Conservation (phyloP, 495 filamentous ascomycete genomes). For the Hypomontagnella submonticulosa region DNA sequence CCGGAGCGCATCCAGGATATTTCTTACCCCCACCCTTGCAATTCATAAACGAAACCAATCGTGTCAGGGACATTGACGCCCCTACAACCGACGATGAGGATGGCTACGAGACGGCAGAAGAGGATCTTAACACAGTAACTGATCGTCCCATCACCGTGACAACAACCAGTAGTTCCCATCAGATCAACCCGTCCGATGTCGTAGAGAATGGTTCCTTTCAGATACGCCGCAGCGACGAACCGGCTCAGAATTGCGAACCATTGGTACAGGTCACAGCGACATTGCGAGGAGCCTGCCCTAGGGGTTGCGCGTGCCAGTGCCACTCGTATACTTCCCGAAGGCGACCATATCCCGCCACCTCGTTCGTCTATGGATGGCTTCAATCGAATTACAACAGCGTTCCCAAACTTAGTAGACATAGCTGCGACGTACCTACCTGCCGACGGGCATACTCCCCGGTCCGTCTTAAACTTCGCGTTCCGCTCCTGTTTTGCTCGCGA, state of each 20-base stretch:
- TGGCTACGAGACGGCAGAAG: too few species aligned
- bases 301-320: slow-evolving; percentile 24
- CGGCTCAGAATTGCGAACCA: not conserved
- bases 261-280: slow-evolving; percentile 19
- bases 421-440: slow-evolving; percentile 20
- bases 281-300: slow-evolving; percentile 11
- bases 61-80: not conserved
- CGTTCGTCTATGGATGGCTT: slow-evolving; percentile 21
- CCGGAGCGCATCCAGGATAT: not conserved
- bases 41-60: not conserved
- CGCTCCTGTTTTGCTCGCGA: slow-evolving; percentile 24
- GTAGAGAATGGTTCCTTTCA: not conserved
- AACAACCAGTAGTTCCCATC: not conserved
- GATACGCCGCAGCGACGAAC: not conserved
- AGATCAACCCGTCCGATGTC: not conserved
- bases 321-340: slow-evolving; percentile 21
- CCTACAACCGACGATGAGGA: not conserved
- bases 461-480: slow-evolving; percentile 19
- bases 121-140: too few species aligned
- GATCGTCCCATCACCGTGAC: too few species aligned
- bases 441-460: slow-evolving; percentile 10
- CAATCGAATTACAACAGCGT: slow-evolving; percentile 24
- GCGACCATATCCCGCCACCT: slow-evolving; percentile 2
- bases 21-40: not conserved
- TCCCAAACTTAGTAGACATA: not conserved